Evolutionary conservation across 345 rosid genomes (phyloP).

Genomic region (Syzygium aqueum): DNA sequence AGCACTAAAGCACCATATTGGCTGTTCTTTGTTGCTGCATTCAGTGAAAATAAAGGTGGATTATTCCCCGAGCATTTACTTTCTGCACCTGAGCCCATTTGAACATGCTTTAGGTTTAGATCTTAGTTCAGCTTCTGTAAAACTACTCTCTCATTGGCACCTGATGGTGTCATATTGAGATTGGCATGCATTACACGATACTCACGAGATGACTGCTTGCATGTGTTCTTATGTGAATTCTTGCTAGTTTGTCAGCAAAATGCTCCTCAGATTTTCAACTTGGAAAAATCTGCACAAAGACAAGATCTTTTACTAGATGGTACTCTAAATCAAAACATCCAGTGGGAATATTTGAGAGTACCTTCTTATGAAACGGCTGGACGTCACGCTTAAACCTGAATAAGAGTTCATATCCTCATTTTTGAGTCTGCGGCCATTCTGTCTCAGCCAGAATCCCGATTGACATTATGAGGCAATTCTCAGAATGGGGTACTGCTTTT

Average conservation of each 20-base stretch:
- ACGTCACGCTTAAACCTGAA: neutral
- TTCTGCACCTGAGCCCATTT: neutral
- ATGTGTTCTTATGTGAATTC: neutral
- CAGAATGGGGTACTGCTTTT: neutral
- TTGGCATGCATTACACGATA: neutral
- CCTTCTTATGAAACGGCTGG: neutral
- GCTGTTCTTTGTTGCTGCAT: neutral
- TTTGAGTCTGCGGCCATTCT: neutral
- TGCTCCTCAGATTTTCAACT: neutral
- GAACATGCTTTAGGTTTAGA: neutral
- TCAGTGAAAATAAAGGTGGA: neutral
- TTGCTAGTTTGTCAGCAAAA: neutral
- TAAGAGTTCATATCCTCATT: neutral
- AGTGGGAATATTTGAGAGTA: neutral
- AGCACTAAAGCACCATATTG: too few relatives aligned
- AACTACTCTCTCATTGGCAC: neutral
- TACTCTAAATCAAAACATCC: neutral
- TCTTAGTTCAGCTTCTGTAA: neutral
- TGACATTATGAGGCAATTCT: neutral
- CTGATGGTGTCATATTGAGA: neutral
- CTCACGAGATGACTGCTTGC: neutral
- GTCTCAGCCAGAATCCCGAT: neutral
- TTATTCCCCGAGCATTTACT: neutral
- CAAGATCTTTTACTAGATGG: neutral
- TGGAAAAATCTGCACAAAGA: neutral